Percentiles rank a stretch among this genome's conserved stretches.
Conservation (phyloP, 1,284 basidiomycete species). For the Peniophora sp. region DNA sequence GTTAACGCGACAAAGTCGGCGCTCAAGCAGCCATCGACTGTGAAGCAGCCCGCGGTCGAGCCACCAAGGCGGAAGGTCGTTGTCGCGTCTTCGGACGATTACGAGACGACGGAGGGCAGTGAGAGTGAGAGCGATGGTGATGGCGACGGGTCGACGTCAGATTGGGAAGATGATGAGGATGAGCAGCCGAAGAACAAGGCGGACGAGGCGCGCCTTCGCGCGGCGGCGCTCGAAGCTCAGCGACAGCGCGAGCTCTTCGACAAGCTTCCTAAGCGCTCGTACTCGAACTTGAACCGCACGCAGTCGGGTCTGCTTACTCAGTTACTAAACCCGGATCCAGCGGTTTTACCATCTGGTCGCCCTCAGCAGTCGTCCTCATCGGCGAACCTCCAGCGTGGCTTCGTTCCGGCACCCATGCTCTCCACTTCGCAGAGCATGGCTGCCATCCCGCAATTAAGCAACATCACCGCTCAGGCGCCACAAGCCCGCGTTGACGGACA, state of each 20-base stretch:
- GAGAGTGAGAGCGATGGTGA: constrained; percentile 37
- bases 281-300: constrained; percentile 49
- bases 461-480: constrained; percentile 35
- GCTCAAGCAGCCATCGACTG: constrained; percentile 19
- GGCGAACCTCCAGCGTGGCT: constrained; percentile 34
- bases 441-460: constrained; percentile 56
- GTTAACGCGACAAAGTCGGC: constrained; percentile 5
- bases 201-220: constrained; percentile 25
- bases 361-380: constrained; percentile 48
- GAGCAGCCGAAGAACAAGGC: constrained; percentile 16
- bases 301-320: constrained; percentile 55
- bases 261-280: constrained; percentile 64
- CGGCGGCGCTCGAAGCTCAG: constrained; percentile 55
- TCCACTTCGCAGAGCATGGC: constrained; percentile 57
- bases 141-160: constrained; percentile 29
- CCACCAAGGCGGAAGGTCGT: neutral
- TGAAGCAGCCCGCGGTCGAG: constrained; percentile 10
- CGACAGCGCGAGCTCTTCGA: constrained; percentile 70
- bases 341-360: constrained; percentile 49
- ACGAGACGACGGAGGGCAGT: constrained; percentile 40
- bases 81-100: constrained; percentile 20
- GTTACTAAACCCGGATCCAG: constrained; percentile 63
- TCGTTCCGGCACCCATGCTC: constrained; percentile 20
- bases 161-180: constrained; percentile 38
- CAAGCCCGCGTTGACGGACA: constrained; percentile 18